Base-by-base conservation (phyloP, 202 grass and related monocot species). In the Carex sylvatica region DNA sequence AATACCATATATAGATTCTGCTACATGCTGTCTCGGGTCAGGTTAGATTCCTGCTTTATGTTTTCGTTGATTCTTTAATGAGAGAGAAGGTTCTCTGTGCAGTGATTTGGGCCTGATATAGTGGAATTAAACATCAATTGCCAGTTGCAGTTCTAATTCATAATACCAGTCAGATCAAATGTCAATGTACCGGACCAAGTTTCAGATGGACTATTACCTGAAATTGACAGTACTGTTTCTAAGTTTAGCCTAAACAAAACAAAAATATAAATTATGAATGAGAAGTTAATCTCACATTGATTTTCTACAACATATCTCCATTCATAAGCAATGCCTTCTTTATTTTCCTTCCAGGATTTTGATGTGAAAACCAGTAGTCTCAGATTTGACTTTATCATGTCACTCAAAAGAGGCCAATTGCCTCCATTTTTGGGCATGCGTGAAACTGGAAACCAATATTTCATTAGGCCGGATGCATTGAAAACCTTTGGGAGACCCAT, bases 261-360 rank as follows among this genome's bases (percentile, higher is more conserved):
- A 82, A 68, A 67, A 52, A 4, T 40, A 81, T 1, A 52, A 68
- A 47, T 67, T 81, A 67, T 65, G 10, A 42, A 81, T 5, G 5
- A 52, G 53, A 33, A 40, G 12, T 4, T 28, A 20, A 38, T 74
- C 80, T 0, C 74, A 98, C 92, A 98, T 83, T 98, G 92, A 64
- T 95, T 98, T 84, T 98, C 95, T 24, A 98, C 62, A 24, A 98
- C 86, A 82, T 98, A 95, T 68, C 86, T 78, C 95, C 95, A 95
- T 85, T 98, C 89, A 82, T 98, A 90, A 3, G 95, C 76, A 73
- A 98, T 86, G 52, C 89, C 91, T 64, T 98, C 95, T 46, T 85
- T 9, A 79, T 81, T 70, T 70, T 98, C 95, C 88, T 98, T 95
- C 77, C 74, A 86, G 44, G 77, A 1, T 78, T 87, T 95, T 24